A percentile compares a stretch with the other conserved stretches of the same genome.
Evolutionary conservation across 148 eudicot genomes (phyloP).

Genomic region (Rheum nobile): DNA sequence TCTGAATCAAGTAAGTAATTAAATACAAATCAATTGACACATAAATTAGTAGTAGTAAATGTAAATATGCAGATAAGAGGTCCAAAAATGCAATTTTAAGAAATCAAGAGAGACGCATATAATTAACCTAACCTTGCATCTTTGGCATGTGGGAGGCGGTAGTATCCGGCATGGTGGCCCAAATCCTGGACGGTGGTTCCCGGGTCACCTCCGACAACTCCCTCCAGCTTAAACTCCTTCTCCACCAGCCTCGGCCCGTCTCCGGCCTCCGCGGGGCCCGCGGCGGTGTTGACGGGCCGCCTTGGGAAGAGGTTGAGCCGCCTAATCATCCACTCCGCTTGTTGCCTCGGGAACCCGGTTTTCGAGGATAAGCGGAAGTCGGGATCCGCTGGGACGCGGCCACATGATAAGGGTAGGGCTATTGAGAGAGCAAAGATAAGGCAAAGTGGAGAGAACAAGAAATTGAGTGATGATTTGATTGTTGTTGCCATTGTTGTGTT

Average conservation of each 20-base stretch:
- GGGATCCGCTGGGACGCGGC: not conserved
- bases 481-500: not conserved
- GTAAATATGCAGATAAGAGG: not conserved
- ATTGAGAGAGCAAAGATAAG: not conserved
- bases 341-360: slow-evolving; percentile 18
- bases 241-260: slow-evolving; percentile 39
- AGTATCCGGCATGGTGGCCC: slow-evolving; percentile 87
- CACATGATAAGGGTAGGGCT: not conserved
- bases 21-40: not conserved
- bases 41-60: not conserved
- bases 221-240: slow-evolving; percentile 46
- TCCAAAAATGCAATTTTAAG: not conserved
- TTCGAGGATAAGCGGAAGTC: slow-evolving; percentile 8
- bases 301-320: slow-evolving; percentile 63
- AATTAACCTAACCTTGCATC: slow-evolving; percentile 39
- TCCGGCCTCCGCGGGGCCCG: not conserved
- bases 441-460: not conserved
- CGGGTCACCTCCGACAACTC: slow-evolving; percentile 14
- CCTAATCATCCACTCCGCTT: slow-evolving; percentile 37
- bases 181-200: slow-evolving; percentile 44
- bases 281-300: slow-evolving; percentile 28
- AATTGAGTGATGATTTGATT: not conserved
- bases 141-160: slow-evolving; percentile 52
- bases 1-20: not conserved
- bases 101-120: not conserved